phyloP scores from a whole-genome alignment of 768 basidiomycete species.

The Hebeloma cylindrosporum region DNA sequence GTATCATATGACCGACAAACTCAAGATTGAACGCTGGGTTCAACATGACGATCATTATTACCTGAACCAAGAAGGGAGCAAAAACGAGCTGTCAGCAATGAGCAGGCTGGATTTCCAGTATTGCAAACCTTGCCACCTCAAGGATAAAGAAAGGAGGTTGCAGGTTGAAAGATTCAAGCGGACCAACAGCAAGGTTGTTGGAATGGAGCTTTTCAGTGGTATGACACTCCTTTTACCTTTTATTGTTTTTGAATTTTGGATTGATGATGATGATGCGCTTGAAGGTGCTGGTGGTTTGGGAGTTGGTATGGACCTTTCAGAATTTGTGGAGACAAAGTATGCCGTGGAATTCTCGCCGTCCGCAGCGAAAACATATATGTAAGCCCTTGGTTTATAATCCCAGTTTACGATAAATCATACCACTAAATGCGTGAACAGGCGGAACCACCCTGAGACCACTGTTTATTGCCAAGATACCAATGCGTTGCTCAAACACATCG shows the following conservation, averaged over 20 bases:
- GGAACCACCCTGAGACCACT: constrained; percentile 56
- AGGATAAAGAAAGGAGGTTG: constrained; percentile 30
- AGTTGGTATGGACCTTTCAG: constrained; percentile 61
- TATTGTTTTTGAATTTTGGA: neutral
- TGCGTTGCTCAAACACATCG: constrained; percentile 50
- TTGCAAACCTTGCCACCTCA: constrained; percentile 42
- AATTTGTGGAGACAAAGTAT: constrained; percentile 63
- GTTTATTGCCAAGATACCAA: constrained; percentile 72
- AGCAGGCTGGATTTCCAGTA: constrained; percentile 25
- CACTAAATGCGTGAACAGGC: constrained; percentile 34
- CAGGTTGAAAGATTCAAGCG: constrained; percentile 30
- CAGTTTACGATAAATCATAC: neutral
- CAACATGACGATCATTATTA: constrained; percentile 60
- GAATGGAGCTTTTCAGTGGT: constrained; percentile 74
- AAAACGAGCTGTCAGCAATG: constrained; percentile 20
- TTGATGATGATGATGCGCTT: neutral
- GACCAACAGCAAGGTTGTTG: constrained; percentile 47
- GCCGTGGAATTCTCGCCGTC: constrained; percentile 66
- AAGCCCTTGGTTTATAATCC: constrained; percentile 17
- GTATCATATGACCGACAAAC: constrained; percentile 30
- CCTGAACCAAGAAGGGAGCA: constrained; percentile 35
- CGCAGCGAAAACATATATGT: constrained; percentile 68
- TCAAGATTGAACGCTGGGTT: constrained; percentile 48
- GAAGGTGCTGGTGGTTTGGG: constrained; percentile 76
- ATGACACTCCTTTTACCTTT: constrained; percentile 17